Evolutionary conservation across 2,329 filamentous ascomycete species (phyloP), one percentile per base, ranked within the genome.

Genomic region (Grosmannia clavigera): DNA sequence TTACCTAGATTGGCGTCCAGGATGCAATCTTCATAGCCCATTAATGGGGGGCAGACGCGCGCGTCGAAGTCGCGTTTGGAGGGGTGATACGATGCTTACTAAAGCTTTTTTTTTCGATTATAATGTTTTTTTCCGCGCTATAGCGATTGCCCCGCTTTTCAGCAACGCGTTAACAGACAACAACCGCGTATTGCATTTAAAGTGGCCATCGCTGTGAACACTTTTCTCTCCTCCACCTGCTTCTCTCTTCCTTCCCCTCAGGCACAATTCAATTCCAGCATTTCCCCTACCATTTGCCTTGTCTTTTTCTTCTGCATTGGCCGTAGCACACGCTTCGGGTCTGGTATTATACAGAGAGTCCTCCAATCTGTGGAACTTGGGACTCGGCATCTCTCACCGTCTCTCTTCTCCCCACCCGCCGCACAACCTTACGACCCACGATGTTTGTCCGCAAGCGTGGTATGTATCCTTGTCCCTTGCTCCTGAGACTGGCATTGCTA

Each of bases 381-480:
- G 6, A 27, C 22, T 31, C 40, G 35, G 19, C 52, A 7, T n/a
- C 52, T 38, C 27, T 53, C 29, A 31, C 33, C 52, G 7, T 38
- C 29, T 2, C 27, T 25, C 11, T 7, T 38, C 52, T 29, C 54
- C n/a, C 12, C 35, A 27, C n/a, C 27, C 38, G 31, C 27, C 38
- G 27, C 31, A 43, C 35, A 54, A 57, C 40, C 40, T 48, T 56
- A 52, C 55, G 55, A 56, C 56, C 57, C 75, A 72, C 68, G 68
- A 84, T 84, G 81, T 84, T 80, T 71, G 81, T 84, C 71, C 79
- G 78, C 72, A 84, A 84, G 78, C 77, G 81, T 71, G 81, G 81
- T 83, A 76, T 67, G 80, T 76, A 65, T 31, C 25, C 59, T 51
- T 22, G 19, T 19, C 25, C 40, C 12, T 52, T 10, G 11, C n/a